phyloP scores from a whole-genome alignment of 2,329 filamentous ascomycete genomes.

The Fusarium pseudocircinatum region DNA sequence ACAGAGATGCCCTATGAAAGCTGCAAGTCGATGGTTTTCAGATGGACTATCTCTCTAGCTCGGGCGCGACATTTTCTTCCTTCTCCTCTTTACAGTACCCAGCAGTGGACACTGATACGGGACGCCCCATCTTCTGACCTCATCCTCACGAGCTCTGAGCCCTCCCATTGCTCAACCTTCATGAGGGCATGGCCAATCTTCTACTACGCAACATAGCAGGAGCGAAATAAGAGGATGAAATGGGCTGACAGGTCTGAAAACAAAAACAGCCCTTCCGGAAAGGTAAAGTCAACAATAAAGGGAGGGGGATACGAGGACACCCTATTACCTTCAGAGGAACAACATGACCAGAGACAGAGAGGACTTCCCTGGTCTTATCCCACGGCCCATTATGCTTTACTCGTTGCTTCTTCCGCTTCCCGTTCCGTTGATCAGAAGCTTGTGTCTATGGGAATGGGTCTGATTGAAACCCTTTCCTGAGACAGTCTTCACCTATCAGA shows the following conservation, averaged over 20 bases:
- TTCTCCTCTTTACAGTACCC: conserved; percentile 20
- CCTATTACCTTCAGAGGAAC: conserved; percentile 12
- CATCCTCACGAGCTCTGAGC: conserved; percentile 25
- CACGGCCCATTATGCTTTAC: conserved; percentile 7
- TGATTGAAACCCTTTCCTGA: conserved; percentile 12
- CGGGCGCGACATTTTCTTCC: conserved; percentile 30
- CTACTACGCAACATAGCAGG: not conserved
- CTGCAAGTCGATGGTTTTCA: conserved; percentile 36
- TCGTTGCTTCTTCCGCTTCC: conserved; percentile 31
- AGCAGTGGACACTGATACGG: conserved; percentile 20
- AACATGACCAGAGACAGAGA: conserved; percentile 12
- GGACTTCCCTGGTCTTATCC: conserved; percentile 23
- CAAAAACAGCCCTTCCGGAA: conserved; percentile 1
- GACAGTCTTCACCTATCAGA: conserved; percentile 34
- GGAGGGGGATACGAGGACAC: conserved; percentile 18
- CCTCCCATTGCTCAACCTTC: conserved; percentile 29
- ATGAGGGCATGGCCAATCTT: conserved; percentile 9
- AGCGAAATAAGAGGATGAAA: conserved; percentile 14
- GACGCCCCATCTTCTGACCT: conserved; percentile 37
- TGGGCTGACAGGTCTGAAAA: conserved; percentile 6
- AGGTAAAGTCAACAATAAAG: conserved; percentile 5
- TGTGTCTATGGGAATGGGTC: conserved; percentile 7
- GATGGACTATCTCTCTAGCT: conserved; percentile 34
- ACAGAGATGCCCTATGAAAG: conserved; percentile 38
- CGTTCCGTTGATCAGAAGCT: conserved; percentile 30